Base-by-base conservation (phyloP, 192 early-diverging fungal genomes). In the Thoreauomyces humboldtii region DNA sequence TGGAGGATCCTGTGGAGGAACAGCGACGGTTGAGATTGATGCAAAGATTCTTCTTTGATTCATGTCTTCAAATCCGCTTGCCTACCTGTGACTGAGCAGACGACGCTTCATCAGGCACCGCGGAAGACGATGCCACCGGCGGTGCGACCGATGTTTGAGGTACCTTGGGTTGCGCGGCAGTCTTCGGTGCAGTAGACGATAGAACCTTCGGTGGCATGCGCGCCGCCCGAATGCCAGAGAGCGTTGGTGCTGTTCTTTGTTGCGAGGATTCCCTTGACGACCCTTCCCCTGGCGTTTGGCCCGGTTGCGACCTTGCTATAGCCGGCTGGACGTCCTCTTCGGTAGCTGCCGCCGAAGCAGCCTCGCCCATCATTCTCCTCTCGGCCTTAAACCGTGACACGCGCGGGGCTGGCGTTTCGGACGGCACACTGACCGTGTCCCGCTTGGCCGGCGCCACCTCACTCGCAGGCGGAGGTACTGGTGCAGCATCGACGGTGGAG, bases 331-430 rank as follows among this genome's bases (percentile, higher is more conserved):
- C 29, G 9, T 57, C 4, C 14, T 29, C 31, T 12, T 36, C 34
- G 14, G 55, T 2, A 14, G 55, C 9, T 33, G 21, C 15, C 1
- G 29, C 12, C 55, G 28, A 14, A 9, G 21, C 29, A 57, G 25
- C 47, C 21, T 12, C 47, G 7, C 9, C 47, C 47, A 22, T 32
- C 11, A 11, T 22, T 29, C 9, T 25, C 21, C 59, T 35, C 19
- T 15, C 59, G 22, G 59, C 59, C 27, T 46, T 60, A 3, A 60
- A 60, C 34, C 63, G 63, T 22, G 63, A 65, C 1, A 65, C 37
- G 21, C 59, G 59, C 24, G 17, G 45, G 22, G 5, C 7, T 4
- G 41, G 0, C 4, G 25, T 54, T 28, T 22, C 47, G 14, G 50
- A 35, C 7, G 50, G 50, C 47, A 34, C 50, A n/a, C n/a, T n/a